Percentiles rank a stretch among this genome's conserved stretches.
phyloP scores from a whole-genome alignment of 257 asterid genomes.

The Nicotiana tomentosiformis region DNA sequence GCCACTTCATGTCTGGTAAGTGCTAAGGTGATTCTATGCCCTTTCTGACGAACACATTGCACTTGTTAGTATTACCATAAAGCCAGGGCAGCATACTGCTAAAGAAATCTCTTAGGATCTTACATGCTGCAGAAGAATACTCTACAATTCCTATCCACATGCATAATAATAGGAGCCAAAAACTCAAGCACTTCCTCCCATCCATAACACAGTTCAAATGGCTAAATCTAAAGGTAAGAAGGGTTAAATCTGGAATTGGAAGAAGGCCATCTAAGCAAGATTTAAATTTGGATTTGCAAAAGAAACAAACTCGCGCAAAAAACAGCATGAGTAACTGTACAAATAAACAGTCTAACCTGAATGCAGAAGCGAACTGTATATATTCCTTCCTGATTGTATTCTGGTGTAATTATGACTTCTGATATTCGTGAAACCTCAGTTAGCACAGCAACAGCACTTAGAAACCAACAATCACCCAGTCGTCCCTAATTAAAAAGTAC shows the following conservation, averaged over 20 bases:
- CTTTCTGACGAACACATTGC: neutral
- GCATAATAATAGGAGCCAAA: neutral
- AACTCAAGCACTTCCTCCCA: neutral
- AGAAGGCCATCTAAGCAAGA: neutral
- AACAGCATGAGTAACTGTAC: neutral
- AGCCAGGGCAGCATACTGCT: neutral
- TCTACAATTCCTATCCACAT: neutral
- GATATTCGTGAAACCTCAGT: constrained; percentile 91
- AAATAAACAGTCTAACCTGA: constrained; percentile 49
- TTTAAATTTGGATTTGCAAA: neutral
- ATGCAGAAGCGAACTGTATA: constrained; percentile 97
- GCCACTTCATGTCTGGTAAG: neutral
- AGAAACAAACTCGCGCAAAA: neutral
- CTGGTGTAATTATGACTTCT: constrained; percentile 93
- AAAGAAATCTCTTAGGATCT: neutral
- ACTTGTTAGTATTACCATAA: neutral
- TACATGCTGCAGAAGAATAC: neutral
- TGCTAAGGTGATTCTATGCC: neutral
- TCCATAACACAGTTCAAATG: neutral
- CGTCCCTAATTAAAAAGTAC: constrained; percentile 65
- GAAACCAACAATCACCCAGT: constrained; percentile 98
- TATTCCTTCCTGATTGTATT: constrained; percentile 86
- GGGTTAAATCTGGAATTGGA: neutral
- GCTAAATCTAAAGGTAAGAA: neutral
- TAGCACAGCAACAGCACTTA: constrained; percentile 98